A percentile compares a stretch with the other conserved stretches of the same genome.
These are phyloP conservation scores for Diaporthe vaccinii DNA, from an alignment of 2,329 filamentous ascomycete species.

Conservation along the genomic window DNA sequence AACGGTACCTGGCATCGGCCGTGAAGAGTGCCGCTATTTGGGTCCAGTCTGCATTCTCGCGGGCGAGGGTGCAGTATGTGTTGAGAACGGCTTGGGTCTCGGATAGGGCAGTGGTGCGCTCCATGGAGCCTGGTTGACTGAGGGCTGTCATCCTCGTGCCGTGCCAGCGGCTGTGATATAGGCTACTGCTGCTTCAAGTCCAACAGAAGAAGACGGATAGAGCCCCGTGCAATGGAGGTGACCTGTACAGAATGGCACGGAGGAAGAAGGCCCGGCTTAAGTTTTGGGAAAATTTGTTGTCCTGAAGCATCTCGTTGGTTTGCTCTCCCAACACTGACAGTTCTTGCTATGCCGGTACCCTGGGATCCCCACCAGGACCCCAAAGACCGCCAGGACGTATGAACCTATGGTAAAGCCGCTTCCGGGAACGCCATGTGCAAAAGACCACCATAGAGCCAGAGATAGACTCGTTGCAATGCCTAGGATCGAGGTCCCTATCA, in stretches of 20 bases:
- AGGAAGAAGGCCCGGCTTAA: neutral
- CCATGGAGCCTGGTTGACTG: neutral
- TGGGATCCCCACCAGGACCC: neutral
- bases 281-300: neutral
- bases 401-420: neutral
- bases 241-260: neutral
- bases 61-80: neutral
- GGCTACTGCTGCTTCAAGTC: neutral
- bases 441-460: neutral
- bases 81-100: conserved; percentile 5
- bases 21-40: neutral
- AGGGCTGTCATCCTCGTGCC: neutral
- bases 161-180: neutral
- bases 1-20: neutral
- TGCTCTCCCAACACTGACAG: neutral
- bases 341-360: neutral
- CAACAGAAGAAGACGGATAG: neutral
- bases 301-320: neutral
- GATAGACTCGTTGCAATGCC: neutral
- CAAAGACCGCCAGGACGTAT: neutral
- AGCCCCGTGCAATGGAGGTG: too few relatives aligned
- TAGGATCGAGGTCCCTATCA: neutral
- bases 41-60: neutral
- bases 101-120: neutral
- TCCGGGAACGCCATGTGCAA: neutral